phyloP scores from a whole-genome alignment of 805 yeast species.

The Metschnikowia hibisci region DNA sequence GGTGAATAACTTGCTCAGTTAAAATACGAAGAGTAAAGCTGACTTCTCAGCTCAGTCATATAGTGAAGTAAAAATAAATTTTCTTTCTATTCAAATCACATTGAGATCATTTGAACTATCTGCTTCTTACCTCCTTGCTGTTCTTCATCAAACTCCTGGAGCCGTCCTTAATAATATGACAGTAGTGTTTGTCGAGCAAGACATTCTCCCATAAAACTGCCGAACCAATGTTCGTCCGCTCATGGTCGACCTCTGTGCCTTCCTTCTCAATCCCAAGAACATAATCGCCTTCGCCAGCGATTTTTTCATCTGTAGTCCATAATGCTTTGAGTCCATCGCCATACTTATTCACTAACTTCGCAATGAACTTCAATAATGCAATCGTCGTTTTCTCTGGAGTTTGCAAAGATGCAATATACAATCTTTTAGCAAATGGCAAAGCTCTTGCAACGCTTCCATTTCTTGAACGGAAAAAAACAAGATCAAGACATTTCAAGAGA shows the following conservation, averaged over 20 bases:
- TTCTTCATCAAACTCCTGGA: slow-evolving; percentile 39
- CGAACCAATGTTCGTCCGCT: slow-evolving; percentile 78
- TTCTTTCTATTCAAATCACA: background rate
- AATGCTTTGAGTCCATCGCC: slow-evolving; percentile 67
- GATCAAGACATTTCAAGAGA: slow-evolving; percentile 70
- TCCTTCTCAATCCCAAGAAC: slow-evolving; percentile 57
- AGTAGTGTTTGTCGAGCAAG: slow-evolving; percentile 74
- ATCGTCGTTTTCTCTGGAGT: slow-evolving; percentile 85
- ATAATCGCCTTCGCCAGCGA: slow-evolving; percentile 65
- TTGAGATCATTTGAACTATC: background rate
- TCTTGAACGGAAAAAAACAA: slow-evolving; percentile 71
- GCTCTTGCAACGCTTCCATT: slow-evolving; percentile 67
- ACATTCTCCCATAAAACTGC: slow-evolving; percentile 90
- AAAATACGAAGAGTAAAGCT: background rate
- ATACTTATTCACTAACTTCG: slow-evolving; percentile 67
- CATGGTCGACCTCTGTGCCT: slow-evolving; percentile 47
- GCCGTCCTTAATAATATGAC: slow-evolving; percentile 76
- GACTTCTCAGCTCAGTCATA: background rate
- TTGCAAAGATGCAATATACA: slow-evolving; percentile 63
- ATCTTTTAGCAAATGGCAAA: slow-evolving; percentile 75
- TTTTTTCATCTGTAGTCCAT: slow-evolving; percentile 83
- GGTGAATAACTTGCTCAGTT: background rate
- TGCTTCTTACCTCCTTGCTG: slow-evolving; percentile 23
- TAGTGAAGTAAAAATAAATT: background rate
- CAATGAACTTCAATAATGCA: slow-evolving; percentile 74